Base-by-base conservation (phyloP, 148 eudicot genomes). In the Rhododendron kiyosumense region DNA sequence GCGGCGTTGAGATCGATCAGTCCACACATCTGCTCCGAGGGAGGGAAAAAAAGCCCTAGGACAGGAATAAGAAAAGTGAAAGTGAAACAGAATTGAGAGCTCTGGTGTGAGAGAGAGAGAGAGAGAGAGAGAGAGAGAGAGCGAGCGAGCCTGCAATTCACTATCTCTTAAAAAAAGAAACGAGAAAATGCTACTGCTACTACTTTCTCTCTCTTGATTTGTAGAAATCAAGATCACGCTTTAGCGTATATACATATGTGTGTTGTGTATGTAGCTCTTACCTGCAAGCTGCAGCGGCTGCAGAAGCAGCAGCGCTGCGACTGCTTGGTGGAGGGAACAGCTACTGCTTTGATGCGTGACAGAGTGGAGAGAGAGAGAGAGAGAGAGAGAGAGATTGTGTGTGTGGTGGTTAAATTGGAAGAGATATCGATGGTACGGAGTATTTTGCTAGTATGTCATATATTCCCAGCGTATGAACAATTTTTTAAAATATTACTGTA, bases 1-100 rank as follows among this genome's bases (percentile, higher is more conserved):
- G 90, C 92, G 17, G 94, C 89, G 90, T 97, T 97, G 78, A 97
- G 87, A 93, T 97, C 99, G 88, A 97, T 93, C 82, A 95, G 79
- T 22, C 95, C 95, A 81, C 93, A 91, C 94, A 93, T 90, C 93
- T 84, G 92, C 80, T 59, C 79, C 48, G 7, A 3, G 20, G 8
- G 6, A 41, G 45, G 7, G 5, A 41, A 1, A 5, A 85, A 82
- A 41, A 86, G 57, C 88, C 86, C 85, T 81, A 77, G 41, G 3
- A 17, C 10, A 1, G n/a, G 17, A 32, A 49, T 78, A 20, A n/a
- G 79, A 61, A 28, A 0, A 14, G 24, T 78, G 45, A 30, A 32
- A 57, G 22, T 48, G 43, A 32, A 6, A 59, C 8, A 4, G 78
- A 79, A 65, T 24, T 61, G 61, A 54, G 65, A 51, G 28, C n/a